Base-by-base conservation (phyloP, 2,329 filamentous ascomycete species). In the Fusarium sp. region DNA sequence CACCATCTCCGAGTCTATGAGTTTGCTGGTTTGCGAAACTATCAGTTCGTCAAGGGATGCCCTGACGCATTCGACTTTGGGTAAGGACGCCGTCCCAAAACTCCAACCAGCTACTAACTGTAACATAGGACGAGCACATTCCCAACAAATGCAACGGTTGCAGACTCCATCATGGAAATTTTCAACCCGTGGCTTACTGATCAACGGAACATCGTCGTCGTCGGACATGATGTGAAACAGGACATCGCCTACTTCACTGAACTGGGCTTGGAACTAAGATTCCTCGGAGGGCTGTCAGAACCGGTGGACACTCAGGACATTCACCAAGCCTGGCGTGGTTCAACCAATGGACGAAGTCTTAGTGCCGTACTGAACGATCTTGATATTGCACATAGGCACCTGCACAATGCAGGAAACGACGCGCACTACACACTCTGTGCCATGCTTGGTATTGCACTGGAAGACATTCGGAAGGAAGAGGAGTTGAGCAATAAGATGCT, bases 371-470 rank as follows among this genome's bases (percentile, higher is more conserved):
- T 97, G 30, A 77, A 81, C 10, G 87, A 92, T 10, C 84, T 97
- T 33, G 88, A 88, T 6, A 88, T 97, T 13, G 76, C 83, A 0
- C 88, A 86, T 46, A 88, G 85, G 81, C 86, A 93, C 75, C 85
- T 96, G n/a, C 95, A 97, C 81, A 97, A 97, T 78, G 95, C 92
- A 1, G 91, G 95, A 4, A 97, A 97, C 73, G 95, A 97, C 79
- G 94, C 95, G 1, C 88, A 91, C 3, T 96, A 93, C 79, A 96
- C 94, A 0, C 82, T 97, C 71, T 90, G 92, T 69, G 92, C 90
- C 12, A 88, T 96, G 86, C 80, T 97, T 11, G 89, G 78, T 1
- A 69, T 83, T 23, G 81, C 80, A 3, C 42, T 82, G 25, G 77
- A 79, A 61, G 65, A 75, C 19, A 42, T 63, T 13, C 67, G 74